Evolutionary conservation across 1,284 basidiomycete species (phyloP).

Genomic region (Papiliotrema flavescens): DNA sequence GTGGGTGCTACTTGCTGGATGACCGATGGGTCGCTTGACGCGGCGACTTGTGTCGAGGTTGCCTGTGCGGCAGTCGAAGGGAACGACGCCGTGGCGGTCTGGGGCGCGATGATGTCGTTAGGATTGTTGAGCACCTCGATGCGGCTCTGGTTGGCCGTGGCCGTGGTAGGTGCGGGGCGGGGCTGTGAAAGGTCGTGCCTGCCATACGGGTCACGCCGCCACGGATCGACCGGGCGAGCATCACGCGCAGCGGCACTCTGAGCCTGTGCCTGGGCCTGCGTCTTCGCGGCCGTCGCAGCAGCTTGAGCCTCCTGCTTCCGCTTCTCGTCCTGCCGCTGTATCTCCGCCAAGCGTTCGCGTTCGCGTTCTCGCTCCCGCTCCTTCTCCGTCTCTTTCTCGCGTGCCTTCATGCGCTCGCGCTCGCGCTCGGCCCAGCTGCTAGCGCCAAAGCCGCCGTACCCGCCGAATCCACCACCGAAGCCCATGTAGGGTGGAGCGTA

Average conservation of each 20-base stretch:
- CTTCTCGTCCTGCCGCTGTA: conserved; percentile 1
- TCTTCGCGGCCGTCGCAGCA: conserved; percentile 8
- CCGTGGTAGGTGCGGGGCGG: neutral
- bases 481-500: conserved; percentile 4
- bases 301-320: conserved; percentile 17
- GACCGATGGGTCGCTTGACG: conserved; percentile 8
- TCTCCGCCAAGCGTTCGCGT: conserved; percentile 6
- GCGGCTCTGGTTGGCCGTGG: conserved; percentile 15
- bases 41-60: no score
- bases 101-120: conserved; percentile 3
- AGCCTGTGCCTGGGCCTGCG: neutral
- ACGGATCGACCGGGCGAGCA: conserved; percentile 1
- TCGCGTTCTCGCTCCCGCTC: conserved; percentile 10
- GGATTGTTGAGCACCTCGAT: conserved; percentile 38
- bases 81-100: neutral
- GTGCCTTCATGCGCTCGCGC: neutral
- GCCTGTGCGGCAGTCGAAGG: neutral
- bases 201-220: neutral
- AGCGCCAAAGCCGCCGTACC: conserved; percentile 5
- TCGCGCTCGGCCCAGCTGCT: conserved; percentile 4
- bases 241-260: neutral
- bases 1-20: conserved; percentile 33
- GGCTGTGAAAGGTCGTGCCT: neutral
- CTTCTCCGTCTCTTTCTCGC: conserved; percentile 1
- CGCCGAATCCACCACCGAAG: conserved; percentile 1